Percentiles rank a stretch among this genome's conserved stretches.
Conservation (phyloP, 1,139 yeast genomes). For the Lipomyces yarrowii region DNA sequence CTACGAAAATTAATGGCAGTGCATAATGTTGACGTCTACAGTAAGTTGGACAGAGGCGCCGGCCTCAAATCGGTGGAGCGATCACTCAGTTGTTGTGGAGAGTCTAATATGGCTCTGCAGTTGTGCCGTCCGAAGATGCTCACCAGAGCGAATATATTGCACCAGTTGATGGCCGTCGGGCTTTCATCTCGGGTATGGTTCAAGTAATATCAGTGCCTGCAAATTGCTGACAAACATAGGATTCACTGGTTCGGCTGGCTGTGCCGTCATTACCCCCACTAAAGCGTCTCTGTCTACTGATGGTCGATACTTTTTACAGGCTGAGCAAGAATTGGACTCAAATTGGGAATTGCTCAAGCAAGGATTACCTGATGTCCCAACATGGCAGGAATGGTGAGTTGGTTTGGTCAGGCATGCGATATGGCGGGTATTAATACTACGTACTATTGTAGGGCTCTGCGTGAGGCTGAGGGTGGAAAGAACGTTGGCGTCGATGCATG, state of each 20-base stretch:
- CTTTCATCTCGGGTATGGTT: slow-evolving; percentile 61
- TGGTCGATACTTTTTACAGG: slow-evolving; percentile 93
- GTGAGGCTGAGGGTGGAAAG: slow-evolving; percentile 32
- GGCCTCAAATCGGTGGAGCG: not conserved
- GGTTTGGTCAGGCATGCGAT: slow-evolving; percentile 54
- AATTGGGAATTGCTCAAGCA: slow-evolving; percentile 86
- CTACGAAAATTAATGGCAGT: slow-evolving; percentile 69
- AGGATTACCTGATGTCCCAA: slow-evolving; percentile 68
- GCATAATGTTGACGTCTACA: slow-evolving; percentile 70
- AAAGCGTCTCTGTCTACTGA: slow-evolving; percentile 87
- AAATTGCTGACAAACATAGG: slow-evolving; percentile 44
- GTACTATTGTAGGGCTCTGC: slow-evolving; percentile 21
- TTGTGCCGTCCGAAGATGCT: slow-evolving; percentile 90
- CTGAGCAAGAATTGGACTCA: slow-evolving; percentile 75
- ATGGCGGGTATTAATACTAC: slow-evolving; percentile 42
- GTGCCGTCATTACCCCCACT: slow-evolving; percentile 78
- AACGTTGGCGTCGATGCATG: slow-evolving; percentile 67
- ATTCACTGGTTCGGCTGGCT: slow-evolving; percentile 93
- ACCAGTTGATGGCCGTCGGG: slow-evolving; percentile 76
- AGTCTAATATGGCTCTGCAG: slow-evolving; percentile 34
- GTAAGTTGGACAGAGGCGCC: slow-evolving; percentile 18
- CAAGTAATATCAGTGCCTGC: not conserved
- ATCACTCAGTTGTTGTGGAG: not conserved
- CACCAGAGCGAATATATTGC: slow-evolving; percentile 93
- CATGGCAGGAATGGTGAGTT: slow-evolving; percentile 84